Percentiles rank a stretch among this genome's conserved stretches.
phyloP scores from a whole-genome alignment of 2,329 filamentous ascomycete species.

The Paramyrothecium sp. region DNA sequence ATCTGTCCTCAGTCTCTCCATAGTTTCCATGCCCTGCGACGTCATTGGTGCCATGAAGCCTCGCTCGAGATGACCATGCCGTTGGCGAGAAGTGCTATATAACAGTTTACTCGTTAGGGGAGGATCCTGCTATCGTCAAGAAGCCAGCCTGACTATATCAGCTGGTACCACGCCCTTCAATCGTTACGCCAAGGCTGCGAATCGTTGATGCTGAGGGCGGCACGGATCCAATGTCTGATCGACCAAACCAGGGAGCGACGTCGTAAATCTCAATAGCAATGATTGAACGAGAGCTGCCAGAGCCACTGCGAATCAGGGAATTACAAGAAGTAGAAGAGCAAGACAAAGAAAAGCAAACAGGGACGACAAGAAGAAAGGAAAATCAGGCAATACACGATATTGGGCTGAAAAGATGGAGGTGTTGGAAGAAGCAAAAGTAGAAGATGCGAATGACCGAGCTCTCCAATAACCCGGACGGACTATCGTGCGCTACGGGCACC shows the following conservation, averaged over 20 bases:
- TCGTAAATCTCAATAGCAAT: background rate
- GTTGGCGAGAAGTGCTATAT: background rate
- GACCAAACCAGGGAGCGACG: background rate
- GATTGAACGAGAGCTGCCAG: background rate
- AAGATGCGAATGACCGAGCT: background rate
- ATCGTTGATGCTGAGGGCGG: background rate
- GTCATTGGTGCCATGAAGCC: slow-evolving; percentile 8
- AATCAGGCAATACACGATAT: background rate
- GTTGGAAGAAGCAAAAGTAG: background rate
- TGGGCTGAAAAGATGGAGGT: background rate
- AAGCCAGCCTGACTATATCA: too few relatives aligned
- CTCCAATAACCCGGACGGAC: too few relatives aligned
- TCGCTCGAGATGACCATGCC: background rate
- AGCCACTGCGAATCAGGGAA: background rate
- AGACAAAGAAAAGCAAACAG: background rate
- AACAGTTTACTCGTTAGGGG: too few relatives aligned
- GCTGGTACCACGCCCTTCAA: too few relatives aligned
- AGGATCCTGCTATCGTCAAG: too few relatives aligned
- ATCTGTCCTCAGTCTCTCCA: slow-evolving; percentile 31
- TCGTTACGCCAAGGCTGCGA: background rate
- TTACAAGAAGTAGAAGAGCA: too few relatives aligned
- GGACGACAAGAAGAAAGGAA: background rate
- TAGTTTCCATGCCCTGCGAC: slow-evolving; percentile 15
- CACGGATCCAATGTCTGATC: background rate
- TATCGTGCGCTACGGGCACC: too few relatives aligned